Conservation (phyloP, 345 rosid species). For the Arabidopsis arenosa region DNA sequence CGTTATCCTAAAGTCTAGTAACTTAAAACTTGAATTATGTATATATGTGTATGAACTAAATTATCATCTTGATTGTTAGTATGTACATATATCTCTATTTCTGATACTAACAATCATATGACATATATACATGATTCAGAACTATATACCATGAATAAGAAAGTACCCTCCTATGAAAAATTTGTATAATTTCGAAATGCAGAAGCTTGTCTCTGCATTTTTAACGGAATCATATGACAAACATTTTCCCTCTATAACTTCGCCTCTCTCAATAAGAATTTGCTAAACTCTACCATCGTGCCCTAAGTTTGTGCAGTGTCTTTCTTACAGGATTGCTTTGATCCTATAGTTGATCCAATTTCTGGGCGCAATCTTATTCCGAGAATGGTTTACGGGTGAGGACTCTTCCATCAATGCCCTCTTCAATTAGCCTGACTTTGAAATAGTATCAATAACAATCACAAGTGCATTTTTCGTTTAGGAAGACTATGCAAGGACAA, state of each 20-base stretch:
- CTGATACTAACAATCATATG: too few species aligned
- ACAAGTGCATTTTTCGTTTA: constrained; percentile 31
- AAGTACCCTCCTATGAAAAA: neutral
- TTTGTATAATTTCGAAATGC: neutral
- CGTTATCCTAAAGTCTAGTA: neutral
- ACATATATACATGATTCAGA: too few species aligned
- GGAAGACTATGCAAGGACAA: constrained; percentile 78
- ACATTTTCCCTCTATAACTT: constrained; percentile 4
- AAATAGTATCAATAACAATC: constrained; percentile 8
- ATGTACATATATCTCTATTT: neutral
- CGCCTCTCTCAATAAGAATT: constrained; percentile 10
- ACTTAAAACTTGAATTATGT: neutral
- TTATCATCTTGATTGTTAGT: constrained; percentile 27
- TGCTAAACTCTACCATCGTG: constrained; percentile 2
- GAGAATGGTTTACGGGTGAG: constrained; percentile 93
- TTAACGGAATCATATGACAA: constrained; percentile 7
- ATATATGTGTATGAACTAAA: neutral
- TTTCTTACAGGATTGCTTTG: constrained; percentile 74
- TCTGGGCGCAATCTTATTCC: constrained; percentile 87
- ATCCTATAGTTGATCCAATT: constrained; percentile 81
- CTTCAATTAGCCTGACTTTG: constrained; percentile 22
- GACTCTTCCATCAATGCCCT: constrained; percentile 26
- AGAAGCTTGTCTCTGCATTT: constrained; percentile 19
- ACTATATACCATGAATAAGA: neutral
- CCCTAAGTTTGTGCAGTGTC: constrained; percentile 20